Evolutionary conservation across 352 stramenopile genomes (phyloP), one percentile per base, ranked within the genome.

Genomic region (Phytophthora constricta): DNA sequence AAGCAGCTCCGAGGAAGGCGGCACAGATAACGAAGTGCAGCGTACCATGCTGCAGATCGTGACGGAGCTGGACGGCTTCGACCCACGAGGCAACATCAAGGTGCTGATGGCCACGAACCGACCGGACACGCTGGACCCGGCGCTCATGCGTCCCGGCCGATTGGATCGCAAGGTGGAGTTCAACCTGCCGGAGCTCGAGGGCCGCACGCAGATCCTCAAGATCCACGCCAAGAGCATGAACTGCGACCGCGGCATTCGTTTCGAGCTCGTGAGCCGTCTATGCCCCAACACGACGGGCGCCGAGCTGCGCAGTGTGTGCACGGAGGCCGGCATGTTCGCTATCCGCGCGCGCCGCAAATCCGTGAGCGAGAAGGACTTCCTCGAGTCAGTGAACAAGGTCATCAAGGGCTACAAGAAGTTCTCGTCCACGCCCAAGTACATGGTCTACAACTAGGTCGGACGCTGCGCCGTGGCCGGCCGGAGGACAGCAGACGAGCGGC

Each of bases 351-450:
- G 98, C 49, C 95, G 98, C 80, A 99, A 99, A 89, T 97, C 80
- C 42, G 97, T 99, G 55, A 99, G 89, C 64, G 97, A 99, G 74
- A 99, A 99, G 74, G 98, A 99, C 79, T 99, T 99, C 82, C 87
- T 99, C 60, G 97, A 99, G 65, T 98, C 96, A 55, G 98, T 99
- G 58, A 99, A 99, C 84, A 99, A 99, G 86, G 98, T 99, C 60
- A 99, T 99, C 76, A 99, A 99, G 88, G 97, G 97, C 62, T 99
- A 99, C 91, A 98, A 99, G 75, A 99, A 99, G 90, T 99, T 99
- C 89, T 98, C 91, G 68, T 98, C 97, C 34, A 99, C 98, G 68
- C 98, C 98, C 27, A 99, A 99, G 87, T 99, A 99, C 89, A 98
- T 99, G 93, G 95, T 99, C 53, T 98, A 98, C 85, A 98, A 98